Evolutionary conservation across 495 filamentous ascomycete species (phyloP).

Genomic region (Penicillium roqueforti): DNA sequence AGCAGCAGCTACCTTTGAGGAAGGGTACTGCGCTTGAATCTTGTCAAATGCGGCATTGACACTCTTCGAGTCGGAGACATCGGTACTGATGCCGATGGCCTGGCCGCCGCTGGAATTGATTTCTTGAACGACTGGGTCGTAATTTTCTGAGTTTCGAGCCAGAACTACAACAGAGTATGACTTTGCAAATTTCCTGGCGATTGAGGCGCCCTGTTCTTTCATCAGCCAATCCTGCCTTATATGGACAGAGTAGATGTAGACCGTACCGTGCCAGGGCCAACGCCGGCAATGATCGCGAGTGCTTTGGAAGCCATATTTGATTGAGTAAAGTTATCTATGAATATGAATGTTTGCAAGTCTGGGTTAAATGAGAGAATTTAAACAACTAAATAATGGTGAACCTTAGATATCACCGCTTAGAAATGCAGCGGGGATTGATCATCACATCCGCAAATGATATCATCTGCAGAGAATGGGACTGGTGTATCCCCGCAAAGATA

Average conservation of each 20-base stretch:
- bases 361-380: not conserved
- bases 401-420: conserved; percentile 23
- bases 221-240: conserved; percentile 3
- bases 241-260: not conserved
- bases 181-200: conserved; percentile 66
- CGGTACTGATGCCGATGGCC: conserved; percentile 72
- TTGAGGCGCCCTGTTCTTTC: conserved; percentile 42
- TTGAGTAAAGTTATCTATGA: not conserved
- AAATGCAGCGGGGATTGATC: conserved; percentile 30
- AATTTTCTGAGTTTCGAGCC: conserved; percentile 64
- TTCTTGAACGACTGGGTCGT: conserved; percentile 63
- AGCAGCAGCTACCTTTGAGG: conserved; percentile 60
- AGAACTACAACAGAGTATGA: conserved; percentile 74
- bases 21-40: conserved; percentile 54
- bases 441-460: conserved; percentile 26
- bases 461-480: conserved; percentile 18
- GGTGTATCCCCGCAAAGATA: conserved; percentile 1
- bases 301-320: conserved; percentile 35
- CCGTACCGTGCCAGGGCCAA: conserved; percentile 65
- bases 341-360: not conserved
- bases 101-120: conserved; percentile 67
- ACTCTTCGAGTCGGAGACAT: conserved; percentile 60
- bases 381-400: conserved; percentile 4
- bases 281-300: conserved; percentile 70
- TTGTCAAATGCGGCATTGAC: conserved; percentile 62